Conservation (phyloP, 208 protist species). For the Leishmania amazonensis region DNA sequence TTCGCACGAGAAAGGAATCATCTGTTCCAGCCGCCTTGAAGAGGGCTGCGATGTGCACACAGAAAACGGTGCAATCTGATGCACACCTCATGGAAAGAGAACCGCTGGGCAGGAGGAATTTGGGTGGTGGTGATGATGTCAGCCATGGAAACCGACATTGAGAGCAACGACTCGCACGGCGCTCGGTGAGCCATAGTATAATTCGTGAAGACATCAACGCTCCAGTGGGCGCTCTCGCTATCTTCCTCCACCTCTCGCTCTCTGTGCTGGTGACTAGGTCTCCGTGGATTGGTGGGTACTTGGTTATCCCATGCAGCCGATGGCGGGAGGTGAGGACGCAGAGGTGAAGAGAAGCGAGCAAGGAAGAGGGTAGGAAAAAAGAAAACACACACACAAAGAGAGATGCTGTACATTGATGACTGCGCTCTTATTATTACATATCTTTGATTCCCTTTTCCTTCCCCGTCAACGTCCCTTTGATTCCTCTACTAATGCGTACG, state of each 20-base stretch:
- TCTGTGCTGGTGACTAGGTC: not conserved
- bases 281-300: not conserved
- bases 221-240: not conserved
- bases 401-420: slow-evolving; percentile 6
- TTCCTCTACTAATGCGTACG: too few relatives aligned
- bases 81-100: not conserved
- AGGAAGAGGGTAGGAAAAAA: not conserved
- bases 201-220: not conserved
- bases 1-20: not conserved
- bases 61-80: not conserved
- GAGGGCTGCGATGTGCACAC: not conserved
- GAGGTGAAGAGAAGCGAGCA: not conserved
- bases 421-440: not conserved
- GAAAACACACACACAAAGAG: not conserved
- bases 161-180: not conserved
- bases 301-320: not conserved
- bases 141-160: not conserved
- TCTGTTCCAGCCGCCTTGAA: not conserved
- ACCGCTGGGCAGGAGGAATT: not conserved
- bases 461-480: not conserved
- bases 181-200: not conserved
- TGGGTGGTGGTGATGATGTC: not conserved
- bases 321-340: too few relatives aligned
- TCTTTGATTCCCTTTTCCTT: too few relatives aligned
- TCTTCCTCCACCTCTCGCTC: not conserved